These are phyloP conservation scores for Aureobasidium sp. DNA, from an alignment of 2,329 filamentous ascomycete species.

Conservation along the genomic window DNA sequence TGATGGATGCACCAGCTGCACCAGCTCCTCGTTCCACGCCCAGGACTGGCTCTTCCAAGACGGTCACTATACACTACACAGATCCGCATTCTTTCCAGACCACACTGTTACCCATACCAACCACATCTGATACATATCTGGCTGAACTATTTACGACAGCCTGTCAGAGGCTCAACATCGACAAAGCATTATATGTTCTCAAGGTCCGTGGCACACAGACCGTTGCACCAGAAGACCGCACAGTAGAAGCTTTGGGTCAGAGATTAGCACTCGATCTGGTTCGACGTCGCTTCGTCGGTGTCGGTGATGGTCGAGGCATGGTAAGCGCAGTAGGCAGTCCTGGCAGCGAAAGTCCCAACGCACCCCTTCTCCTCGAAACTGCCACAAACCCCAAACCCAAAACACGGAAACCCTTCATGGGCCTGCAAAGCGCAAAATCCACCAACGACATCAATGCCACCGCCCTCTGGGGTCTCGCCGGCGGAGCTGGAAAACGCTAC, in stretches of 20 bases:
- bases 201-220: constrained; percentile 69
- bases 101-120: constrained; percentile 64
- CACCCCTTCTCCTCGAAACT: constrained; percentile 52
- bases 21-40: constrained; percentile 41
- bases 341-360: constrained; percentile 62
- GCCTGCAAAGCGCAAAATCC: constrained; percentile 14
- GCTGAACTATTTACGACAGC: constrained; percentile 74
- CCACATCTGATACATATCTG: constrained; percentile 76
- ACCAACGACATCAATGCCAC: constrained; percentile 37
- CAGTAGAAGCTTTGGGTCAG: constrained; percentile 70
- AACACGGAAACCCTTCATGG: constrained; percentile 25
- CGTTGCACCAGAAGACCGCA: constrained; percentile 68
- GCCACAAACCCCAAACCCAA: constrained; percentile 42
- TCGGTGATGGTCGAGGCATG: constrained; percentile 21
- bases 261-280: constrained; percentile 69
- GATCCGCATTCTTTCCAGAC: constrained; percentile 59
- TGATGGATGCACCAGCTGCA: constrained; percentile 38
- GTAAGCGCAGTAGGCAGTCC: constrained; percentile 62
- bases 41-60: constrained; percentile 62
- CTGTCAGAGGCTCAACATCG: constrained; percentile 69
- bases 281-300: constrained; percentile 64
- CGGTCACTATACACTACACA: constrained; percentile 64
- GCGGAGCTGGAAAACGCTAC: constrained; percentile 54
- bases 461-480: constrained; percentile 15
- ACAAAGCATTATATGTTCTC: constrained; percentile 72